phyloP scores from a whole-genome alignment of 2,329 filamentous ascomycete genomes.

The Ceratocystis variospora region DNA sequence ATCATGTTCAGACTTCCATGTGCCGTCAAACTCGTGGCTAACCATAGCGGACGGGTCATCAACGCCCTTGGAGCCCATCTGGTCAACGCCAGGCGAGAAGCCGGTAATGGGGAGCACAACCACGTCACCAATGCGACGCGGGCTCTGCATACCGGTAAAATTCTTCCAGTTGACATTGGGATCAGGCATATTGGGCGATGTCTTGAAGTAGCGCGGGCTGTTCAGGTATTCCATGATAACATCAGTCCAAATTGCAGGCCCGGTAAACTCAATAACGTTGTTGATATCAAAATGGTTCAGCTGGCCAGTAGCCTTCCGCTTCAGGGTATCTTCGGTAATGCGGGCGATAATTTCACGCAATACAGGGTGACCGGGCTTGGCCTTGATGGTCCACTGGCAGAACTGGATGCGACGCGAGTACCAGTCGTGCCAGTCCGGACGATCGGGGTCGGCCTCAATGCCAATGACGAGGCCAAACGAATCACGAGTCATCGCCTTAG shows the following conservation, averaged over 20 bases:
- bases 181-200: constrained; percentile 49
- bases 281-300: constrained; percentile 47
- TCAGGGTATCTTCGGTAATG: constrained; percentile 70
- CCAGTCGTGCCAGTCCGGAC: constrained; percentile 86
- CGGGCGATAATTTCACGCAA: constrained; percentile 74
- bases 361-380: constrained; percentile 86
- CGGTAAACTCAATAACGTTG: constrained; percentile 84
- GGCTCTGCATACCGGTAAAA: constrained; percentile 72
- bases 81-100: constrained; percentile 86
- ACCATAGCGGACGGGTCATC: constrained; percentile 97
- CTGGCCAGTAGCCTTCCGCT: constrained; percentile 52
- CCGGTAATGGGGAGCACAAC: constrained; percentile 90
- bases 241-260: constrained; percentile 91
- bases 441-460: constrained; percentile 91
- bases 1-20: constrained; percentile 61
- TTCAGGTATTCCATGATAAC: constrained; percentile 87
- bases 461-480: constrained; percentile 78
- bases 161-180: constrained; percentile 68
- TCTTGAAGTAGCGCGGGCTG: constrained; percentile 62
- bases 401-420: constrained; percentile 95
- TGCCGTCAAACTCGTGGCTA: constrained; percentile 93
- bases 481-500: constrained; percentile 58
- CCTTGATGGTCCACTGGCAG: constrained; percentile 97
- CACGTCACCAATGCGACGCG: constrained; percentile 85
- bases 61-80: constrained; percentile 79